Evolutionary conservation across 768 basidiomycete genomes (phyloP), one percentile per base, ranked within the genome.

Genomic region (Mycena floridula): DNA sequence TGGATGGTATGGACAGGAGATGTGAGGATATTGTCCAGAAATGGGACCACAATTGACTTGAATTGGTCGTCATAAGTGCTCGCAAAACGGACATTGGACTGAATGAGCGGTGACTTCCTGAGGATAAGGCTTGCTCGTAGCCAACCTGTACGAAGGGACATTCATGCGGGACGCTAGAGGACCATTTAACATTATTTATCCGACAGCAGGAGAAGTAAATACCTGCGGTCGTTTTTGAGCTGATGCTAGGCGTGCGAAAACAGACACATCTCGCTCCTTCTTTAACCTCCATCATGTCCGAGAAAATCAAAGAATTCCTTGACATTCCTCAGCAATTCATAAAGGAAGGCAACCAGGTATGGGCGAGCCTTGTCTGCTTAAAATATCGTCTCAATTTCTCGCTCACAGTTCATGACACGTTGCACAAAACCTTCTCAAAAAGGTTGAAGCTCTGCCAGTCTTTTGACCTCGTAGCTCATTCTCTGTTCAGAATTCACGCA

Each of bases 371-470:
- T 16, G 11, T 42, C 6, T 7, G 20, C 27, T 12, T 25, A 24
- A 18, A 9, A 4, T 21, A 20, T 9, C 25, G 50, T 28, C 55
- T 54, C 41, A 21, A 54, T 59, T 35, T 49, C 48, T 24, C 27
- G 45, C 16, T 24, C 51, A 27, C 53, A 98, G 96, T 98, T 99
- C 73, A 70, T 99, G 51, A 88, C 84, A 55, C 84, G 94, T 60
- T 99, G 96, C 77, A 95, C 93, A 47, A 99, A 99, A 71, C 96
- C 96, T 49, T 90, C 90, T 42, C 80, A 87, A 64, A 90, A 90
- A 73, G 96, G 96, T 96, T 25, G 43, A 67, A 15, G 24, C n/a
- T 62, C 36, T 27, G 37, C n/a, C 7, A 26, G 44, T 11, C 41
- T 35, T 15, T 7, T 21, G 4, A 16, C 5, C 27, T 25, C n/a